Evolutionary conservation across 2,329 filamentous ascomycete genomes (phyloP), one percentile per base, ranked within the genome.

Genomic region (Ramichloridium luteum): DNA sequence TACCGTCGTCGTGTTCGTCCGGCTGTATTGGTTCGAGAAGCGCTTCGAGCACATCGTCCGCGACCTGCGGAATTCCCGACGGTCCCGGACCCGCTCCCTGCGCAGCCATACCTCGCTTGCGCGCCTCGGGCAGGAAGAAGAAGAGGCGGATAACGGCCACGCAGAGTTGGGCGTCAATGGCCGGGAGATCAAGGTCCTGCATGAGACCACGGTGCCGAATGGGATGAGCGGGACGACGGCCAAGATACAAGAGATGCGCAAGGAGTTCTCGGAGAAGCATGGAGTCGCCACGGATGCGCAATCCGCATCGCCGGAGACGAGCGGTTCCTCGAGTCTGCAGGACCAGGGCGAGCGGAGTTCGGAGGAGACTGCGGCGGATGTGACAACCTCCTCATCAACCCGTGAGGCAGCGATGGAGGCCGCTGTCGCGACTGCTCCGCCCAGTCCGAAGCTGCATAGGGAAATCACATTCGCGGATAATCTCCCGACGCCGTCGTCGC

Each of bases 11-110:
- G 90, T 98, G 5, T 88, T 93, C 46, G 68, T 96, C 10, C 80
- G 90, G 15, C 65, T 98, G 2, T 94, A 93, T 59, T 98, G 88
- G 88, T 98, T 98, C 53, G 86, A 98, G 58, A 93, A 92, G 57
- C 74, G 86, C 5, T 96, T 98, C 53, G 80, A 93, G 52, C 70
- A 81, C 47, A 72, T 93, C 42, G 85, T 80, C 10, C 68, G 68
- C 18, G 81, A 93, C 46, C 76, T 81, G 1, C 72, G 74, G 33
- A 65, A 61, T 26, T 64, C 77, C 32, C 73, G 86, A 32, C 67
- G 69, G 32, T 79, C 58, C 62, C 75, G 63, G 61, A 80, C 50
- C 58, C 73, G 60, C 59, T 77, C 52, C 59, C 61, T 61, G 33
- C 68, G 60, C 28, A 60, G 60, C 45, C 71, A 56, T 30, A 42